Percentiles rank a stretch among this genome's conserved stretches.
Evolutionary conservation across 768 basidiomycete genomes (phyloP).

Genomic region (Panaeolus cyanescens): DNA sequence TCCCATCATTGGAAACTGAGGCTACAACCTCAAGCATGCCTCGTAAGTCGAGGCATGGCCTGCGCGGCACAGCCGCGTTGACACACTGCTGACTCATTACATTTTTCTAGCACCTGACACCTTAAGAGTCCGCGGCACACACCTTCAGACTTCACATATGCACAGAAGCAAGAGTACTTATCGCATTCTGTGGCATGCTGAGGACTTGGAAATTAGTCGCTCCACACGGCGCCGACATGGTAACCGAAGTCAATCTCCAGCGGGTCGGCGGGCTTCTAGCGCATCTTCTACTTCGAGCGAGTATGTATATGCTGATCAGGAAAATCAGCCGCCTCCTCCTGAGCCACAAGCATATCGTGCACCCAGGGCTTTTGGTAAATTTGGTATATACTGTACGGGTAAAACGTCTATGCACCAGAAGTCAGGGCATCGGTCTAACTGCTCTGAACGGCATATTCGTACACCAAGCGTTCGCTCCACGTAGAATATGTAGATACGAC

Average conservation of each 20-base stretch:
- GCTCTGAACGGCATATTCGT: neutral
- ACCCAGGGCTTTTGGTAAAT: neutral
- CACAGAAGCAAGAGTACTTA: neutral
- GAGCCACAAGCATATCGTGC: neutral
- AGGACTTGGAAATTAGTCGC: neutral
- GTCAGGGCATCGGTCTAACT: neutral
- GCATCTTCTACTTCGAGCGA: neutral
- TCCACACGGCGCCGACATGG: neutral
- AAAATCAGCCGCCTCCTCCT: neutral
- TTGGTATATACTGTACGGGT: conserved; percentile 1
- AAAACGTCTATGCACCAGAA: neutral
- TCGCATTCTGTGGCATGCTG: neutral
- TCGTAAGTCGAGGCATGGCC: conserved; percentile 2
- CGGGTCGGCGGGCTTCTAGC: neutral
- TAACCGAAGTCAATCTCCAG: neutral
- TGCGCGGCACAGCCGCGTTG: conserved; percentile 3
- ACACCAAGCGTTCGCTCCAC: neutral
- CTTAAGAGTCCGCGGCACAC: neutral
- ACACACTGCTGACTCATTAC: conserved; percentile 2
- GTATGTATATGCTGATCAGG: neutral
- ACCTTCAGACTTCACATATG: neutral
- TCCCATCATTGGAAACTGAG: neutral
- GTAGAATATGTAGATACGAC: neutral
- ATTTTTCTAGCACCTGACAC: neutral
- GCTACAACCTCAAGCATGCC: neutral